Evolutionary conservation across 257 asterid species (phyloP).

Genomic region (Galeopsis tetrahit): DNA sequence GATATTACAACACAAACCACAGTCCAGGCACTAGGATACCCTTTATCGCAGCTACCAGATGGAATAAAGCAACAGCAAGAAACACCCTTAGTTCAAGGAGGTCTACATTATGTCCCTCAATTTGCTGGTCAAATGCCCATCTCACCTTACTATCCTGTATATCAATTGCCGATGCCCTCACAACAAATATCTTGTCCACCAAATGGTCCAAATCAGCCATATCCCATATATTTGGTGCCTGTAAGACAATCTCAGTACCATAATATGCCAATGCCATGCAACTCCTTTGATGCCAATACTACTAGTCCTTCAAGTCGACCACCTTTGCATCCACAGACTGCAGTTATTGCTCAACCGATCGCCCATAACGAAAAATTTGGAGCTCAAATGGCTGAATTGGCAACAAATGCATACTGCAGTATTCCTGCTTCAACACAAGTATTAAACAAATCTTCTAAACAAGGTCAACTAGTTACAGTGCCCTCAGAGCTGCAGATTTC

Average conservation of each 20-base stretch:
- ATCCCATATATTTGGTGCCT: conserved; percentile 66
- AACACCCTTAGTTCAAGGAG: conserved; percentile 60
- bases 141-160: conserved; percentile 65
- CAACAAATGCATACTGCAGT: conserved; percentile 38
- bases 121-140: conserved; percentile 50
- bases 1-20: conserved; percentile 43
- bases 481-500: conserved; percentile 44
- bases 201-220: conserved; percentile 62
- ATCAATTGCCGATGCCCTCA: conserved; percentile 67
- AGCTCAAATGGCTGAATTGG: conserved; percentile 51
- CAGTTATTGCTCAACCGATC: conserved; percentile 40
- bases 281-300: conserved; percentile 39
- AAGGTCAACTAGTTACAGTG: conserved; percentile 46
- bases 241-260: conserved; percentile 54
- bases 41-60: conserved; percentile 55
- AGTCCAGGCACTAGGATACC: conserved; percentile 51
- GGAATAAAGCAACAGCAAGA: conserved; percentile 56
- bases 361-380: conserved; percentile 47
- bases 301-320: conserved; percentile 43
- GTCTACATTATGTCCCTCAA: conserved; percentile 58
- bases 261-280: conserved; percentile 50
- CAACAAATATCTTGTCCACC: conserved; percentile 50
- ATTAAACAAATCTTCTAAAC: conserved; percentile 42
- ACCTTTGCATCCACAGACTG: conserved; percentile 55
- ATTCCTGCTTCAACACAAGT: conserved; percentile 41